These are phyloP conservation scores for Amoeboaphelidium protococcarum DNA, from an alignment of 371 early-diverging fungal species.

Conservation along the genomic window DNA sequence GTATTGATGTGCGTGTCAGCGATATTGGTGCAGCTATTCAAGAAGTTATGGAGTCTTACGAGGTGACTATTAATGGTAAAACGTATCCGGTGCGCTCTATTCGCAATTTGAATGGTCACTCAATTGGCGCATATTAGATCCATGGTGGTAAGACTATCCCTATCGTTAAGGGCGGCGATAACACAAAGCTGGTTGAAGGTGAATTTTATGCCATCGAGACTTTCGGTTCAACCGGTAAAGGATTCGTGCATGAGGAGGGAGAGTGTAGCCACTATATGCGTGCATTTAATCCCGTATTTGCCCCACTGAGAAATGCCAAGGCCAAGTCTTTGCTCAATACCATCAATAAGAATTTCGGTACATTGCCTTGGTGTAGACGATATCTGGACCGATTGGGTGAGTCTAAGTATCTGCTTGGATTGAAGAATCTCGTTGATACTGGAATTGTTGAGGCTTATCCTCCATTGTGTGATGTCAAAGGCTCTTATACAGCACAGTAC, in stretches of 20 bases:
- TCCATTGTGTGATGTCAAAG: slow-evolving; percentile 73
- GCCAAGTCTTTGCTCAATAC: slow-evolving; percentile 61
- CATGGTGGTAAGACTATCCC: slow-evolving; percentile 96
- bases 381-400: slow-evolving; percentile 84
- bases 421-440: slow-evolving; percentile 59
- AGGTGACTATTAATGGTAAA: slow-evolving; percentile 83
- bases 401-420: slow-evolving; percentile 48
- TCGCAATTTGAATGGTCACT: slow-evolving; percentile 93
- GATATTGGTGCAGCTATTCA: slow-evolving; percentile 96
- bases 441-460: slow-evolving; percentile 78
- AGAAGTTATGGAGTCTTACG: slow-evolving; percentile 96
- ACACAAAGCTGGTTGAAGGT: slow-evolving; percentile 87
- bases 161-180: slow-evolving; percentile 63
- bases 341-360: slow-evolving; percentile 81
- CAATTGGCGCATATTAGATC: slow-evolving; percentile 80
- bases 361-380: slow-evolving; percentile 92
- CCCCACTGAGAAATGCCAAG: slow-evolving; percentile 29
- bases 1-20: slow-evolving; percentile 85
- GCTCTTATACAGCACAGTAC: slow-evolving; percentile 88
- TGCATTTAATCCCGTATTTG: slow-evolving; percentile 26
- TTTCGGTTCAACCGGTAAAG: slow-evolving; percentile 95
- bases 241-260: slow-evolving; percentile 68
- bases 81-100: slow-evolving; percentile 83
- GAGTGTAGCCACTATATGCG: slow-evolving; percentile 90
- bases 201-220: slow-evolving; percentile 97